These are phyloP conservation scores for Suaeda aralocaspica DNA, from an alignment of 148 eudicot species.

Conservation along the genomic window DNA sequence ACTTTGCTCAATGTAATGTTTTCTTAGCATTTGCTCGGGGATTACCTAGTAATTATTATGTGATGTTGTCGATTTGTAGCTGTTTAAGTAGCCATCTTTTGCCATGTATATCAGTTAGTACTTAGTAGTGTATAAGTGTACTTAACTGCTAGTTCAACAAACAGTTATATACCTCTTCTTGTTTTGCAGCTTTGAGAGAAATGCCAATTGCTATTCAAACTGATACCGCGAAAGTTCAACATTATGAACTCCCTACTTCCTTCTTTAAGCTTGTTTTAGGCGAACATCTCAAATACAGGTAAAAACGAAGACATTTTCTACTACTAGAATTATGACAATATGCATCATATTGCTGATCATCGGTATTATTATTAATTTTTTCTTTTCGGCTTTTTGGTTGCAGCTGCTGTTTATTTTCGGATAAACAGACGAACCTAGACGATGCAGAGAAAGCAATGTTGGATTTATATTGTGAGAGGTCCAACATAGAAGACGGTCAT, in stretches of 20 bases:
- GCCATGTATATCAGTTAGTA: no score
- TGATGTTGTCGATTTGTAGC: no score
- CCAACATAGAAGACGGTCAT: slow-evolving; percentile 75
- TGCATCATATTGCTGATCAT: background rate
- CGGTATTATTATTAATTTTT: background rate
- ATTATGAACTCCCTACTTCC: slow-evolving; percentile 92
- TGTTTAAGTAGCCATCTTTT: no score
- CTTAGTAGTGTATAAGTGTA: background rate
- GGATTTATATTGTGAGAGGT: slow-evolving; percentile 77
- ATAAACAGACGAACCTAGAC: slow-evolving; percentile 51
- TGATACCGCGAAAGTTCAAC: slow-evolving; percentile 74
- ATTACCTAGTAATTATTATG: no score
- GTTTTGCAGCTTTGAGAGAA: slow-evolving; percentile 64
- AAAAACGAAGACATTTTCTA: background rate
- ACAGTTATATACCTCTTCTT: background rate
- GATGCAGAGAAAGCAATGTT: slow-evolving; percentile 90
- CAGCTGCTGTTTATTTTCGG: slow-evolving; percentile 82
- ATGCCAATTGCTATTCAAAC: slow-evolving; percentile 93
- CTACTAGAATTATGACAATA: no score
- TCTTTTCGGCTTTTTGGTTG: slow-evolving; percentile 19
- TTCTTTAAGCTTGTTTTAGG: slow-evolving; percentile 95
- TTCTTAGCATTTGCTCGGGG: no score
- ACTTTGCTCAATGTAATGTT: slow-evolving; percentile 54
- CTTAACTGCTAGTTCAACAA: background rate
- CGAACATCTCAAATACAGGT: slow-evolving; percentile 90